Conservation (phyloP, 441 rosid species). For the Heliophila coronopifolia region DNA sequence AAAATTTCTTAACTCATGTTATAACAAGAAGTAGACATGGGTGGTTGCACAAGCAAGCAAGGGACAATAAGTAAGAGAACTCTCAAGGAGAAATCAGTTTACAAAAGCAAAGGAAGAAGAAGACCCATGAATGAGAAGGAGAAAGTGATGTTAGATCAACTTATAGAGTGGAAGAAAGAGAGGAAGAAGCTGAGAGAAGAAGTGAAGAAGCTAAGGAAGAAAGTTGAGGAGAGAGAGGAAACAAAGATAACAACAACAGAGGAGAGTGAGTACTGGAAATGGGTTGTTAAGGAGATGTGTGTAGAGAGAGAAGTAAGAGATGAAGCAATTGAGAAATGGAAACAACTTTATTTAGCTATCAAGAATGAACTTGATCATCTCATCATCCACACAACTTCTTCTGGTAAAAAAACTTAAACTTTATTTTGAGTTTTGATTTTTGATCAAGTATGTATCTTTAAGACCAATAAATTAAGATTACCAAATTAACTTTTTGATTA, state of each 20-base stretch:
- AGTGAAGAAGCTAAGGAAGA: slow-evolving; percentile 31
- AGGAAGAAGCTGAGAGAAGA: slow-evolving; percentile 42
- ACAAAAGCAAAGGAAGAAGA: slow-evolving; percentile 40
- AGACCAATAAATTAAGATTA: no score
- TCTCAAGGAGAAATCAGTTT: slow-evolving; percentile 30
- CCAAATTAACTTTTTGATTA: no score
- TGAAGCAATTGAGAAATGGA: slow-evolving; percentile 80
- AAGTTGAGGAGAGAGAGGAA: slow-evolving; percentile 32
- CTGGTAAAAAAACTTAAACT: slow-evolving; percentile 23
- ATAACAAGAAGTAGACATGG: slow-evolving; percentile 33
- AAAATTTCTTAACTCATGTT: slow-evolving; percentile 2
- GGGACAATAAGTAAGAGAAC: slow-evolving; percentile 6
- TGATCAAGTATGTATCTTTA: no score
- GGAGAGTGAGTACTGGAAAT: slow-evolving; percentile 30
- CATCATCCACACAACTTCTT: slow-evolving; percentile 47
- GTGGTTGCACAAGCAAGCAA: slow-evolving; percentile 46
- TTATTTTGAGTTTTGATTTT: no score
- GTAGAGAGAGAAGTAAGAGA: slow-evolving; percentile 64
- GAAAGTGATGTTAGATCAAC: slow-evolving; percentile 38
- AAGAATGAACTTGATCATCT: slow-evolving; percentile 82
- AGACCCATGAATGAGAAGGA: slow-evolving; percentile 26
- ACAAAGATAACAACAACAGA: slow-evolving; percentile 19
- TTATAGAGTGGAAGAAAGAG: slow-evolving; percentile 52
- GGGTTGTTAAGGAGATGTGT: slow-evolving; percentile 51
- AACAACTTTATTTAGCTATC: slow-evolving; percentile 73